These are phyloP conservation scores for Geranomyces variabilis DNA, from an alignment of 192 early-diverging fungal genomes.

Conservation along the genomic window DNA sequence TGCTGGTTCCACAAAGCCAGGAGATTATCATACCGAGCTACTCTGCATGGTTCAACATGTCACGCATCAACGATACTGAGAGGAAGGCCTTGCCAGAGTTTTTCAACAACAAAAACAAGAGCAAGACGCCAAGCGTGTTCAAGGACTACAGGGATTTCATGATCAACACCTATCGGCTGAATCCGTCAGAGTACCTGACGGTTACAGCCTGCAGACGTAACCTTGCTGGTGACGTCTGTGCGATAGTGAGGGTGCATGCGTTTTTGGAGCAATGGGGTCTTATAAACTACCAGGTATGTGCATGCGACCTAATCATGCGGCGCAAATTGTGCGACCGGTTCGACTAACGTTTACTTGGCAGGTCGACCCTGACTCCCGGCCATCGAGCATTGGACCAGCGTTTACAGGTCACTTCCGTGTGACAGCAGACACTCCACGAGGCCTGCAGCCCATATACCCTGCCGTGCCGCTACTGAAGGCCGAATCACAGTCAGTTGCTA, in stretches of 20 bases:
- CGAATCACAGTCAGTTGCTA: background rate
- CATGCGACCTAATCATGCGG: background rate
- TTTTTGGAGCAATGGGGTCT: constrained; percentile 99
- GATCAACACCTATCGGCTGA: constrained; percentile 95
- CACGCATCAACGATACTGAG: constrained; percentile 84
- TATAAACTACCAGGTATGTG: constrained; percentile 93
- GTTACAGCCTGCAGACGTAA: constrained; percentile 97
- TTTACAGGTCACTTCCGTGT: constrained; percentile 97
- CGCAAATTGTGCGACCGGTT: background rate
- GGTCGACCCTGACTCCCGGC: constrained; percentile 91
- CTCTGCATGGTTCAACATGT: constrained; percentile 89
- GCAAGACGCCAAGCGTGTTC: constrained; percentile 91
- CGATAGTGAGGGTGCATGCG: constrained; percentile 97
- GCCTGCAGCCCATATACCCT: constrained; percentile 87
- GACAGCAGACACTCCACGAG: constrained; percentile 93
- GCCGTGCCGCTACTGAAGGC: constrained; percentile 36
- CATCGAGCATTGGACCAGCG: constrained; percentile 88
- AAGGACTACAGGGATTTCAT: constrained; percentile 96
- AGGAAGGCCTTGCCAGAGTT: constrained; percentile 91
- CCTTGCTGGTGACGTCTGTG: constrained; percentile 97
- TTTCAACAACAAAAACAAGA: constrained; percentile 89
- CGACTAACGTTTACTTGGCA: constrained; percentile 31
- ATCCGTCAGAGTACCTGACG: constrained; percentile 94
- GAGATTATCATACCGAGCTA: constrained; percentile 78
- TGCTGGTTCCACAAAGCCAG: constrained; percentile 39